A percentile compares a stretch with the other conserved stretches of the same genome.
These are phyloP conservation scores for Aspergillus cristatus DNA, from an alignment of 495 filamentous ascomycete species.

Conservation along the genomic window DNA sequence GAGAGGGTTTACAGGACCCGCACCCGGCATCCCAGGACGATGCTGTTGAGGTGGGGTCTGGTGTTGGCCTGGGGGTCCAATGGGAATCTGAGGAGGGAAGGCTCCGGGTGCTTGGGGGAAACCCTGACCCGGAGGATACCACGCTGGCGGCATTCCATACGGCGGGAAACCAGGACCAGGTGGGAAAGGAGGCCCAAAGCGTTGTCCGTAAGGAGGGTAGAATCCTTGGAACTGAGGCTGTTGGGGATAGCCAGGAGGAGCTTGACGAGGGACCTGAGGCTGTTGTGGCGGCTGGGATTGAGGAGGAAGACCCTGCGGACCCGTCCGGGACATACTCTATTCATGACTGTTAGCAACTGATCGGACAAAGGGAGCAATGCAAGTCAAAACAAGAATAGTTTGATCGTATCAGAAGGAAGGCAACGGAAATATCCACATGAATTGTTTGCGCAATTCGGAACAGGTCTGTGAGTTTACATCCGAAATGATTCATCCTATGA, in stretches of 20 bases:
- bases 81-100: conserved; percentile 41
- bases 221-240: conserved; percentile 42
- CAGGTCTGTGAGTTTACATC: conserved; percentile 52
- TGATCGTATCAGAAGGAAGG: conserved; percentile 87
- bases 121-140: conserved; percentile 75
- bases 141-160: conserved; percentile 60
- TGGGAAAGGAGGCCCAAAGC: conserved; percentile 52
- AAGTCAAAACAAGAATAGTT: conserved; percentile 5
- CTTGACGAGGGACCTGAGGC: conserved; percentile 29
- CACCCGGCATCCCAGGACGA: conserved; percentile 23
- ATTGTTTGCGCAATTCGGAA: conserved; percentile 75
- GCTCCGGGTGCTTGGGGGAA: conserved; percentile 60
- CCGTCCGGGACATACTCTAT: conserved; percentile 34
- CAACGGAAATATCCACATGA: conserved; percentile 97
- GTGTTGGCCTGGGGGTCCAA: conserved; percentile 41
- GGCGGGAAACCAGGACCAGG: conserved; percentile 52
- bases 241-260: conserved; percentile 41
- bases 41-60: conserved; percentile 38
- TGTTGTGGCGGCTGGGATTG: conserved; percentile 31
- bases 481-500: conserved; percentile 55
- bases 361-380: conserved; percentile 1
- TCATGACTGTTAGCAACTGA: conserved; percentile 16
- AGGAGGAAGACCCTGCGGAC: conserved; percentile 31
- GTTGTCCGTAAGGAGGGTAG: conserved; percentile 44
- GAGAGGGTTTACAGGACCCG: conserved; percentile 18